Evolutionary conservation across 2,329 filamentous ascomycete species (phyloP), one percentile per base, ranked within the genome.

Genomic region (Lasiodiplodia hormozganensis): DNA sequence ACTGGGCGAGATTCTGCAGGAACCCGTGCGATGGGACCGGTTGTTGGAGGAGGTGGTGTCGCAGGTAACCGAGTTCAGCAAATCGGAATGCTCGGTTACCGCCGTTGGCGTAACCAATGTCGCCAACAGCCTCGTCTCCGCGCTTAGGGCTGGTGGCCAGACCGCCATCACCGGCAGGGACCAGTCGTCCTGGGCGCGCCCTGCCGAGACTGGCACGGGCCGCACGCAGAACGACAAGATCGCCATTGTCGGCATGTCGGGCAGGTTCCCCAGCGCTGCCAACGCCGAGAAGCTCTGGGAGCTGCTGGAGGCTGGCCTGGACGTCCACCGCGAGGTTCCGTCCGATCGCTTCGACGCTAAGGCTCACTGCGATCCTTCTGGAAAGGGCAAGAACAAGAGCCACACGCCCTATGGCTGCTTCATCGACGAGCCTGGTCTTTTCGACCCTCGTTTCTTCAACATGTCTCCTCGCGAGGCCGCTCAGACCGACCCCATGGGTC

Each of bases 401-500:
- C 89, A 92, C 78, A 93, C 91, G 1, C 90, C 89, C 3, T 93
- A 89, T 73, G 92, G 92, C 18, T 92, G 90, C 81, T 94, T 89
- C 81, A 87, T 93, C 72, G 88, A 93, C 70, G 87, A 93, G 70
- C 91, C 92, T 0, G 91, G 91, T 67, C 83, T 91, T 58, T 95
- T 95, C 74, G 92, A 95, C 73, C 89, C 91, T n/a, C 85, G 90
- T 0, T 94, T 95, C 81, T 95, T 95, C 86, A 93, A 93, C 79
- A 94, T 95, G 89, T 94, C 91, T 43, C 91, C 92, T 6, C 88
- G 91, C 73, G 92, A 95, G 79, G 92, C 92, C 34, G 87, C 88
- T 64, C 91, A 94, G 76, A 93, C 91, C 1, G 92, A 95, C 76
- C 92, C 92, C 0, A 93, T 93, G 86, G 92, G 93, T 77, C 87